Base-by-base conservation (phyloP, 768 basidiomycete genomes). In the Xerocomus potaroensis region DNA sequence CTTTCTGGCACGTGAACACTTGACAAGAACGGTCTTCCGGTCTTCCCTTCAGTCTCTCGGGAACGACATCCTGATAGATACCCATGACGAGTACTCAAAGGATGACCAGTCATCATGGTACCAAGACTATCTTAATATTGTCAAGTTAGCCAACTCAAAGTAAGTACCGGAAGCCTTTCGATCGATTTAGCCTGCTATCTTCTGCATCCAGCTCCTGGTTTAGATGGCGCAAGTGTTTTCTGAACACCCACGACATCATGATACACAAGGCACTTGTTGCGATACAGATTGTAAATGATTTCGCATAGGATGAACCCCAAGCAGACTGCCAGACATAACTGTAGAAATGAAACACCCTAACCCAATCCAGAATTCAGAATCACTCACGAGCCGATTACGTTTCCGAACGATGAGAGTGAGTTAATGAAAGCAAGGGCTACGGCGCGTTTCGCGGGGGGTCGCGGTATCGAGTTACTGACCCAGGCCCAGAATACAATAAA, bases 371-470 rank as follows among this genome's bases (percentile, higher is more conserved):
- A 11, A 8, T 14, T 9, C 8, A 32, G 22, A 19, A 37, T 19
- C 22, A 77, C 80, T 69, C 72, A 93, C 72, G 89, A 83, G 51
- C 91, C 91, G 34, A 81, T 69, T 33, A 95, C 74, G 68, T 94
- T 94, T 1, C 92, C 92, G 3, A 89, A 72, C 58, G 89, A 83
- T 8, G 84, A 84, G 59, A 90, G 80, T 33, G 83, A 79, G 63
- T 93, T 91, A 57, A 92, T 79, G 50, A 88, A 67, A 2, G 90
- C 91, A 39, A 95, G 72, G 11, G 84, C 84, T n/a, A 92, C 84
- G 3, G 91, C 87, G 5, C 91, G 82, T 66, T 93, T 94, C n/a
- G 84, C 80, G 5, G 89, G 76, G 21, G 91, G 83, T n/a, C 80
- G 79, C 22, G 89, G 80, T 67, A 95, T 72, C 14, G 74, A 73